These are phyloP conservation scores for Porosira glacialis DNA, from an alignment of 352 stramenopile genomes.

Conservation along the genomic window DNA sequence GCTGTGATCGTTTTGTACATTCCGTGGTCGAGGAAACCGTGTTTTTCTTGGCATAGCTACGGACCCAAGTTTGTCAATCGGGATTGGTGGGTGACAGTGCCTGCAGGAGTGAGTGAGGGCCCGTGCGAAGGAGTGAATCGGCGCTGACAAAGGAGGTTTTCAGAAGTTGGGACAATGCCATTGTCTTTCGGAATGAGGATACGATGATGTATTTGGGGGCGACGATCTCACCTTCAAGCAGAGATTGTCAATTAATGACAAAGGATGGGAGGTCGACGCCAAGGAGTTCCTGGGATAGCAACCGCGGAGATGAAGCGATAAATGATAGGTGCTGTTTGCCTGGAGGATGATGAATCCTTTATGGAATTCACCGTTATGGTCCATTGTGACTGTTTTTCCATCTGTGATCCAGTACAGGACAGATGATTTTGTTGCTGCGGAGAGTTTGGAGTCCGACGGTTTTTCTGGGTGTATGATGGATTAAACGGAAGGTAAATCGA, in stretches of 20 bases:
- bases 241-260: not conserved
- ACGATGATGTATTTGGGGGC: conserved; percentile 12
- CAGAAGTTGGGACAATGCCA: not conserved
- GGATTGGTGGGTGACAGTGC: conserved; percentile 14
- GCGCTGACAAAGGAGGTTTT: conserved; percentile 2
- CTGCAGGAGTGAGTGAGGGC: conserved; percentile 4
- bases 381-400: not conserved
- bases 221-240: conserved; percentile 2
- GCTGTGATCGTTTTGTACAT: conserved; percentile 18
- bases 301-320: too few species aligned
- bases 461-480: too few species aligned
- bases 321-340: too few species aligned
- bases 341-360: not conserved
- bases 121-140: not conserved
- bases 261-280: not conserved
- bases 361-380: not conserved
- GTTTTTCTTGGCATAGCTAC: conserved; percentile 20
- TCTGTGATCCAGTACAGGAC: not conserved
- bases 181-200: conserved; percentile 8
- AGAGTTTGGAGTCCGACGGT: not conserved
- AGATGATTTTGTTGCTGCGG: not conserved
- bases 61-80: conserved; percentile 11
- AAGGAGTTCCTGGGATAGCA: too few species aligned
- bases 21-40: conserved; percentile 1
- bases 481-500: not conserved